phyloP scores from a whole-genome alignment of 2,329 filamentous ascomycete species.

The Alternaria hordeiaustralica region DNA sequence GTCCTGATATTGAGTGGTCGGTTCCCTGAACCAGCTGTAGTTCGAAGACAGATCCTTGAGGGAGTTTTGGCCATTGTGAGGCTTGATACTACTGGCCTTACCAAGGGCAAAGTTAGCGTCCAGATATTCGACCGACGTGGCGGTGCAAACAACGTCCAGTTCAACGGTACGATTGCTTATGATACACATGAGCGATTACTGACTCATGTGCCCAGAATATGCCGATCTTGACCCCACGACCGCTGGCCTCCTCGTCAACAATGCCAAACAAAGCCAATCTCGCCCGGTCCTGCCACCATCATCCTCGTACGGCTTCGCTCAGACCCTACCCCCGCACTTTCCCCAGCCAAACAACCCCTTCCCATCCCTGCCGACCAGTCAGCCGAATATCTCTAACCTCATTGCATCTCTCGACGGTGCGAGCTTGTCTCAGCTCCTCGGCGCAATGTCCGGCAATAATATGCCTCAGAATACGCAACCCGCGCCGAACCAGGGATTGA shows the following conservation, averaged over 20 bases:
- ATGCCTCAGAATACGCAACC: conserved; percentile 51
- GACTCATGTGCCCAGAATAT: conserved; percentile 65
- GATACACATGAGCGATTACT: conserved; percentile 17
- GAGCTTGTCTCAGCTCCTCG: conserved; percentile 73
- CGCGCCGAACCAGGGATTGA: conserved; percentile 36
- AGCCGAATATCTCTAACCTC: conserved; percentile 65
- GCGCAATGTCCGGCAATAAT: conserved; percentile 58
- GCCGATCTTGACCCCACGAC: conserved; percentile 78
- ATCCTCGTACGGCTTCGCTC: conserved; percentile 36
- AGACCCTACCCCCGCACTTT: conserved; percentile 40
- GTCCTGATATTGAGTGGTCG: conserved; percentile 80
- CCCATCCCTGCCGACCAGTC: conserved; percentile 39
- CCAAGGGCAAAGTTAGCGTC: conserved; percentile 75
- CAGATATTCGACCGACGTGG: conserved; percentile 84
- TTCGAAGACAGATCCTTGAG: conserved; percentile 84
- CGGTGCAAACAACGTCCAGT: conserved; percentile 77
- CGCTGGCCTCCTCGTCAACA: conserved; percentile 79
- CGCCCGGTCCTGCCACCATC: conserved; percentile 42
- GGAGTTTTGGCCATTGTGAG: conserved; percentile 86
- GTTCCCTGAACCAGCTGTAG: conserved; percentile 77
- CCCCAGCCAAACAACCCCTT: conserved; percentile 47
- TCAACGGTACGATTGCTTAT: conserved; percentile 63
- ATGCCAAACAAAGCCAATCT: conserved; percentile 64
- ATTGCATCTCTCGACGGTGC: conserved; percentile 72
- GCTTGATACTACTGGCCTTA: conserved; percentile 73